Evolutionary conservation across 2,329 filamentous ascomycete species (phyloP).

Genomic region (Penicillium sp.): DNA sequence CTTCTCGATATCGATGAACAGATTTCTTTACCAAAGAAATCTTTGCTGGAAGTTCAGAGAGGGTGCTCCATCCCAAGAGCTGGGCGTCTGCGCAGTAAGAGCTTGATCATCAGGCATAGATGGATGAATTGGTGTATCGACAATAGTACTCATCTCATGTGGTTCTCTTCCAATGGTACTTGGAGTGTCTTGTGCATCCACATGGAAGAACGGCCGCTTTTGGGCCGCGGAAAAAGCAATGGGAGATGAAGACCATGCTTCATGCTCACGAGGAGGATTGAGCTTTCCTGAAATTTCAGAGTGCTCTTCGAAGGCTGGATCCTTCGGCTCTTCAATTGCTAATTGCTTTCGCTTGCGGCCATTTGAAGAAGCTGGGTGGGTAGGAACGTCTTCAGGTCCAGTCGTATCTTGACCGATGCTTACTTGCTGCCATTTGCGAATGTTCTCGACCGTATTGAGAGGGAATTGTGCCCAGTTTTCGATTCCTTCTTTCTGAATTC

Average conservation of each 20-base stretch:
- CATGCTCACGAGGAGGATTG: neutral
- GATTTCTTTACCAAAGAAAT: slow-evolving; percentile 37
- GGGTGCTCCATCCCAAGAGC: slow-evolving; percentile 37
- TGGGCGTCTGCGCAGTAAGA: slow-evolving; percentile 21
- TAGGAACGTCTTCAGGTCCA: neutral
- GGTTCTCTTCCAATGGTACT: too few relatives aligned
- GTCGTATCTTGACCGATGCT: slow-evolving; percentile 18
- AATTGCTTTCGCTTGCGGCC: neutral
- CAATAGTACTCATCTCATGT: neutral
- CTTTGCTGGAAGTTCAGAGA: slow-evolving; percentile 37
- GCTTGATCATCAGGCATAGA: neutral
- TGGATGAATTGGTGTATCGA: neutral
- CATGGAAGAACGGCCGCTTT: neutral
- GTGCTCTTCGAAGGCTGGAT: too few relatives aligned
- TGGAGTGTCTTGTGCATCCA: neutral
- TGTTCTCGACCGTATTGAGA: slow-evolving; percentile 37
- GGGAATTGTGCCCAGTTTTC: slow-evolving; percentile 47
- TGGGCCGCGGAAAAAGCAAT: neutral
- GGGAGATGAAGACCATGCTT: neutral
- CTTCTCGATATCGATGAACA: neutral
- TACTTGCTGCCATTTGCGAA: slow-evolving; percentile 44
- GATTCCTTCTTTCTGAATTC: slow-evolving; percentile 37
- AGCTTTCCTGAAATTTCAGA: neutral
- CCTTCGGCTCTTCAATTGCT: neutral
- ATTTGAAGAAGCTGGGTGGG: neutral